phyloP scores from a whole-genome alignment of 2,329 filamentous ascomycete species.

The Pseudogymnoascus sp. region DNA sequence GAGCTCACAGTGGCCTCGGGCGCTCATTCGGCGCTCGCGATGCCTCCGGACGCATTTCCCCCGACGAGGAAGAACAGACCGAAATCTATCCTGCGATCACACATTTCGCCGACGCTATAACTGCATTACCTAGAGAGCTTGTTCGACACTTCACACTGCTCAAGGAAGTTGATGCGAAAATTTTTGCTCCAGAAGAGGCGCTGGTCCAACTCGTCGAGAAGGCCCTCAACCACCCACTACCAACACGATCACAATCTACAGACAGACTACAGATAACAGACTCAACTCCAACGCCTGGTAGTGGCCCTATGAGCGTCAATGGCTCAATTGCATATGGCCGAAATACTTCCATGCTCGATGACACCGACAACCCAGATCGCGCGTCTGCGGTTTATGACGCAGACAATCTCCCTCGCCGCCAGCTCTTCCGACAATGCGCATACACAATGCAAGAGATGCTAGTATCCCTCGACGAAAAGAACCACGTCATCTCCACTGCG shows the following conservation, averaged over 20 bases:
- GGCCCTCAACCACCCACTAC: conserved; percentile 46
- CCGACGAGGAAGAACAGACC: conserved; percentile 47
- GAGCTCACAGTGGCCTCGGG: conserved; percentile 43
- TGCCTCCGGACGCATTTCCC: conserved; percentile 37
- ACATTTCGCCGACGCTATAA: conserved; percentile 84
- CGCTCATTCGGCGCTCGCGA: conserved; percentile 39
- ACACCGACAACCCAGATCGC: conserved; percentile 38
- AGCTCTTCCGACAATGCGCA: conserved; percentile 71
- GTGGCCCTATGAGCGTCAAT: conserved; percentile 25
- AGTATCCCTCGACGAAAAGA: conserved; percentile 91
- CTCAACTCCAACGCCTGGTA: conserved; percentile 22
- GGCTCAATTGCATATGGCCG: conserved; percentile 25
- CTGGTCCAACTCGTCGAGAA: conserved; percentile 68
- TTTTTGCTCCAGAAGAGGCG: conserved; percentile 78
- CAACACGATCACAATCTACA: conserved; percentile 36
- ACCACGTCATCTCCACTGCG: conserved; percentile 88
- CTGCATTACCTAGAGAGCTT: conserved; percentile 87
- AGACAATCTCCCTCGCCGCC: conserved; percentile 57
- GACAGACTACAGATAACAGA: conserved; percentile 23
- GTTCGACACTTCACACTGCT: conserved; percentile 91
- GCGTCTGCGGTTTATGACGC: conserved; percentile 43
- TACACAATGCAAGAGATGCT: conserved; percentile 77
- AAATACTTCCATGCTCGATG: conserved; percentile 20
- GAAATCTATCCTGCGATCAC: conserved; percentile 61
- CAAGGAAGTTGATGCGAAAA: conserved; percentile 96